Conservation (phyloP, 208 protist species). For the Acanthamoeba triangularis region DNA sequence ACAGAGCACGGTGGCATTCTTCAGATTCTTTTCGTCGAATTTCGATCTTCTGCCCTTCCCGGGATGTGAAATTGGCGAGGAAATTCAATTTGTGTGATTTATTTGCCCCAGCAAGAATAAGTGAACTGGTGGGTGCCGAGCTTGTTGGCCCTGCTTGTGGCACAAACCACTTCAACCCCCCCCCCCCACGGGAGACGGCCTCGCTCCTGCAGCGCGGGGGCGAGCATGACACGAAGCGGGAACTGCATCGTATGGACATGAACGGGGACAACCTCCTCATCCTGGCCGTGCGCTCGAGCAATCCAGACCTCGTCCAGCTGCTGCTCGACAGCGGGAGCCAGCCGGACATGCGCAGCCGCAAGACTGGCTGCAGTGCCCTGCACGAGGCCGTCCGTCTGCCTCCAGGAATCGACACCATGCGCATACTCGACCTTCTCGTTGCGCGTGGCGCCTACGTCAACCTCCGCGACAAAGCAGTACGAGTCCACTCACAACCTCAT, state of each 20-base stretch:
- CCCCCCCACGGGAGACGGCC: neutral
- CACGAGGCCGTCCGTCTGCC: neutral
- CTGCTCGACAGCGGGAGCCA: neutral
- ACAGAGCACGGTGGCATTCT: too few species aligned
- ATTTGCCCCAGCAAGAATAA: neutral
- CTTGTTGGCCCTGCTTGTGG: neutral
- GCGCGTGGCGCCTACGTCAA: conserved; percentile 46
- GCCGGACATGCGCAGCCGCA: conserved; percentile 9
- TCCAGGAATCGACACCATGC: conserved; percentile 8
- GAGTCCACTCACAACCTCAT: too few species aligned
- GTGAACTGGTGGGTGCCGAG: neutral
- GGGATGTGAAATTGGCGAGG: neutral
- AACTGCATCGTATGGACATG: conserved; percentile 11
- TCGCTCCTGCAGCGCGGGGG: neutral
- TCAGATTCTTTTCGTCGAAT: too few species aligned
- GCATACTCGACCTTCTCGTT: neutral
- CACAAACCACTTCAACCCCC: neutral
- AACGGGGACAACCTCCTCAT: conserved; percentile 4
- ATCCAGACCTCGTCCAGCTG: neutral
- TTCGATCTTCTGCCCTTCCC: neutral
- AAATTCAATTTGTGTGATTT: neutral
- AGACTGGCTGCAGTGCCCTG: conserved; percentile 9
- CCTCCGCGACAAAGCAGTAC: conserved; percentile 26
- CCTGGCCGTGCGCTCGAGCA: neutral
- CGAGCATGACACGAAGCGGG: neutral